Percentiles rank a stretch among this genome's conserved stretches.
Evolutionary conservation across 805 yeast species (phyloP).

Genomic region (Suhomyces canberraensis): DNA sequence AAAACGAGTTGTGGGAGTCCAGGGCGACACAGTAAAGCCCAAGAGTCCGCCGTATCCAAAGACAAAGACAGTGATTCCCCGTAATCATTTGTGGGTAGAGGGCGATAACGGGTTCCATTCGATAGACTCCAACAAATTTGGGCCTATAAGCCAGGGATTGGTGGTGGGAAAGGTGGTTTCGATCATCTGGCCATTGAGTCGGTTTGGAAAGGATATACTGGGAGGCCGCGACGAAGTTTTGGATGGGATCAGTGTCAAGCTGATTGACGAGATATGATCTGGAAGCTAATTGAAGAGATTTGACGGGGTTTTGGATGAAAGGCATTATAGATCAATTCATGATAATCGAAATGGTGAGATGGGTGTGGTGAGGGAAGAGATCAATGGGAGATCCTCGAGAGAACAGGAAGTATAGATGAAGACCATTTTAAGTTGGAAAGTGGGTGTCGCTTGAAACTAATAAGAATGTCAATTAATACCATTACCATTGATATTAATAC

Average conservation of each 20-base stretch:
- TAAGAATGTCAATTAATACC: too few species aligned
- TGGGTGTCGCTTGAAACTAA: too few species aligned
- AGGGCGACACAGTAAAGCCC: conserved; percentile 66
- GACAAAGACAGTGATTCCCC: conserved; percentile 58
- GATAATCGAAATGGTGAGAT: too few species aligned
- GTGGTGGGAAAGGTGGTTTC: conserved; percentile 71
- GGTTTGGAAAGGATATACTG: conserved; percentile 27
- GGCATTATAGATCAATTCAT: too few species aligned
- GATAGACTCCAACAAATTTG: conserved; percentile 82
- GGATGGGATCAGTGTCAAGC: conserved; percentile 3
- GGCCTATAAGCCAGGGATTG: conserved; percentile 81
- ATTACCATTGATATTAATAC: too few species aligned
- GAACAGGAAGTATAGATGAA: too few species aligned
- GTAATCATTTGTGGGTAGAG: conserved; percentile 89
- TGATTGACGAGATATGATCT: background rate
- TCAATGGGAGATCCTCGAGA: too few species aligned
- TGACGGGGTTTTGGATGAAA: too few species aligned
- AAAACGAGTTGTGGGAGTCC: conserved; percentile 74
- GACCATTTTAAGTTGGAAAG: too few species aligned
- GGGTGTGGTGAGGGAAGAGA: too few species aligned
- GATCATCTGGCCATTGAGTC: conserved; percentile 63
- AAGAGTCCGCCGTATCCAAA: conserved; percentile 63
- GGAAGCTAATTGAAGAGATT: too few species aligned
- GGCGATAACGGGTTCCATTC: conserved; percentile 83
- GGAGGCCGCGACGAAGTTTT: conserved; percentile 24